Evolutionary conservation across 179 eudicot species (phyloP), one percentile per base, ranked within the genome.

Genomic region (Silene coronaria): DNA sequence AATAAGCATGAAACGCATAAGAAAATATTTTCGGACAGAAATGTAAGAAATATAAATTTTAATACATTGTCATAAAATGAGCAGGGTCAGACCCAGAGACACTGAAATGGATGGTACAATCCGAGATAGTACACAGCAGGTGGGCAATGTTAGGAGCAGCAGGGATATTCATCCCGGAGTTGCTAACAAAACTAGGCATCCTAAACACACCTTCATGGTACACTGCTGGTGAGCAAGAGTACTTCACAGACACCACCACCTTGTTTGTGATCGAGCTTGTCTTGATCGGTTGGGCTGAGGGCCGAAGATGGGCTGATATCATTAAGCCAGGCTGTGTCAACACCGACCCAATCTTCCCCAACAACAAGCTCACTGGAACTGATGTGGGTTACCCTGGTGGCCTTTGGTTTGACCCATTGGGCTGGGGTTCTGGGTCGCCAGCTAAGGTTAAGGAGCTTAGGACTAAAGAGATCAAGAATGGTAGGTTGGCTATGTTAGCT

Each of bases 141-240:
- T 95, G 99, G 99, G 99, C 99, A 26, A 95, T 95, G 99, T 76
- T 95, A n/a, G 99, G 99, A 0, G 97, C 95, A 3, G 97, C 99
- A 0, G 99, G 97, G 1, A 95, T 95, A 53, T 92, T 95, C 95
- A 90, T 95, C 83, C 99, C 99, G 0, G 99, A 94, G 72, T 88
- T 91, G 81, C 88, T 92, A 2, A 90, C 97, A 60, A 95, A 92
- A 79, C 71, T 95, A 12, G 99, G 97, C 32, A 88, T 95, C 75
- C 89, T 95, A 13, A 89, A 95, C 96, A 95, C 97, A 13, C 97
- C 96, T 5, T 95, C 99, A 10, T 95, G 99, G 99, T 95, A 95
- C 90, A 90, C 97, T n/a, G 97, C 99, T 19, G 97, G 99, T 0
- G 95, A 92, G 62, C 96, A 65, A 3, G 93, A 95, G 70, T 95